These are phyloP conservation scores for Elsinoe batatas DNA, from an alignment of 2,329 filamentous ascomycete species.

Conservation along the genomic window DNA sequence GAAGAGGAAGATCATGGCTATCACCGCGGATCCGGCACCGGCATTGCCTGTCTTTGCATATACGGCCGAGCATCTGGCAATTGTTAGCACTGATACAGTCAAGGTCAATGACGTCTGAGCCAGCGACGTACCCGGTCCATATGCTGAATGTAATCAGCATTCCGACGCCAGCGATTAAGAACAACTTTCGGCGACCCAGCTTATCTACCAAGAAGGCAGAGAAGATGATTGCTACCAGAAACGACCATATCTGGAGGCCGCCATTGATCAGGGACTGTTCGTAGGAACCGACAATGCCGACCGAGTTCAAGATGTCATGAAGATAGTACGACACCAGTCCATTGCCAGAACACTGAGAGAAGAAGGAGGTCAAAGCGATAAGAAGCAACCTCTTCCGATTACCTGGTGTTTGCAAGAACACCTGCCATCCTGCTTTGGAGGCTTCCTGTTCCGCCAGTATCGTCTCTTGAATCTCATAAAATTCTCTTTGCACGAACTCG, in stretches of 20 bases:
- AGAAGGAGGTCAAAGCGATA: slow-evolving; percentile 40
- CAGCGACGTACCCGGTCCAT: slow-evolving; percentile 25
- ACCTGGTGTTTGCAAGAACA: slow-evolving; percentile 29
- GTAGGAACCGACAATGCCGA: slow-evolving; percentile 22
- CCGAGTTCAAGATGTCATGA: slow-evolving; percentile 21
- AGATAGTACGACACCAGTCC: slow-evolving; percentile 35
- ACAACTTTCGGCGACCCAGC: slow-evolving; percentile 24
- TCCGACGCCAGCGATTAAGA: slow-evolving; percentile 25
- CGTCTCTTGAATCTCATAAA: slow-evolving; percentile 55
- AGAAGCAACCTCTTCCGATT: slow-evolving; percentile 45
- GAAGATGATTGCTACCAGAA: slow-evolving; percentile 45
- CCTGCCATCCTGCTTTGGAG: slow-evolving; percentile 18
- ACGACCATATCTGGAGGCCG: slow-evolving; percentile 50
- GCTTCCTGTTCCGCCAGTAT: slow-evolving; percentile 43
- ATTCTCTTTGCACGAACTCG: slow-evolving; percentile 58
- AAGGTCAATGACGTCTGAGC: too few species aligned
- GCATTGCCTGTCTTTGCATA: slow-evolving; percentile 31
- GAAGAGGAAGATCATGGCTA: slow-evolving; percentile 33
- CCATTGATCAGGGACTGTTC: slow-evolving; percentile 34
- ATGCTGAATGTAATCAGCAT: slow-evolving; percentile 30
- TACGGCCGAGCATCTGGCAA: slow-evolving; percentile 32
- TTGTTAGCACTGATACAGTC: too few species aligned
- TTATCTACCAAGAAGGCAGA: slow-evolving; percentile 24
- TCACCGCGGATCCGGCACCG: slow-evolving; percentile 26
- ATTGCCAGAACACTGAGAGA: slow-evolving; percentile 48